Evolutionary conservation across 108 stramenopile genomes (phyloP).

Genomic region (Licmophora abbreviata): DNA sequence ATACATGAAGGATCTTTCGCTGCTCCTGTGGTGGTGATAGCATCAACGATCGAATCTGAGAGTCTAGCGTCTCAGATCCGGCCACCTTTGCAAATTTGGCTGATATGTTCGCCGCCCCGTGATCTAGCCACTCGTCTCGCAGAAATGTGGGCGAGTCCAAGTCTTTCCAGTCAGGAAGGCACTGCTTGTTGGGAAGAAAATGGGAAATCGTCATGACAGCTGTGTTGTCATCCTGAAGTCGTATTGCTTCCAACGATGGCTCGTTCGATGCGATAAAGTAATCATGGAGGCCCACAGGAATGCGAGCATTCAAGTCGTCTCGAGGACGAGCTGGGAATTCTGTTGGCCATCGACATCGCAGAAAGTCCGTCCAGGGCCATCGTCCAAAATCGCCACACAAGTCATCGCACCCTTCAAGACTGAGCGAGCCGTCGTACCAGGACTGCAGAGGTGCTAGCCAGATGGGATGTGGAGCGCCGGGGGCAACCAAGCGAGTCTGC

Average conservation of each 20-base stretch:
- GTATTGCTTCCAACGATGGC: neutral
- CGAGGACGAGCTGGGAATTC: neutral
- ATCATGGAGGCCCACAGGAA: slow-evolving; percentile 28
- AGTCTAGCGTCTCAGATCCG: slow-evolving; percentile 30
- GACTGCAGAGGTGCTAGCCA: slow-evolving; percentile 32
- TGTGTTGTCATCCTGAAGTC: slow-evolving; percentile 3
- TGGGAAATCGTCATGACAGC: slow-evolving; percentile 46
- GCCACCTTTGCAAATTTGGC: slow-evolving; percentile 68
- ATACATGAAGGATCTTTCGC: slow-evolving; percentile 30
- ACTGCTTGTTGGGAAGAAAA: slow-evolving; percentile 46
- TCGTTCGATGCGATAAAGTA: slow-evolving; percentile 25
- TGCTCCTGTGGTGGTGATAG: neutral
- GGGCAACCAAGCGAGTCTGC: slow-evolving; percentile 13
- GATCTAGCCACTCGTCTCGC: slow-evolving; percentile 41
- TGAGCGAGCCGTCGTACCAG: slow-evolving; percentile 52
- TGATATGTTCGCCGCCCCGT: slow-evolving; percentile 36
- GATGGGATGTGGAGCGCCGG: slow-evolving; percentile 3
- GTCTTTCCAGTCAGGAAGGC: slow-evolving; percentile 55
- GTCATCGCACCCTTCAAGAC: slow-evolving; percentile 23
- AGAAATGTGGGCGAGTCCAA: slow-evolving; percentile 10
- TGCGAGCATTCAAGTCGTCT: slow-evolving; percentile 13
- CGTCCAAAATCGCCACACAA: slow-evolving; percentile 29
- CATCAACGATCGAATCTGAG: slow-evolving; percentile 36
- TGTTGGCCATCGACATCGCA: slow-evolving; percentile 32
- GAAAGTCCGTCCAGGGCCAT: slow-evolving; percentile 60